phyloP scores from a whole-genome alignment of 257 asterid species.

The Craterostigma plantagineum region DNA sequence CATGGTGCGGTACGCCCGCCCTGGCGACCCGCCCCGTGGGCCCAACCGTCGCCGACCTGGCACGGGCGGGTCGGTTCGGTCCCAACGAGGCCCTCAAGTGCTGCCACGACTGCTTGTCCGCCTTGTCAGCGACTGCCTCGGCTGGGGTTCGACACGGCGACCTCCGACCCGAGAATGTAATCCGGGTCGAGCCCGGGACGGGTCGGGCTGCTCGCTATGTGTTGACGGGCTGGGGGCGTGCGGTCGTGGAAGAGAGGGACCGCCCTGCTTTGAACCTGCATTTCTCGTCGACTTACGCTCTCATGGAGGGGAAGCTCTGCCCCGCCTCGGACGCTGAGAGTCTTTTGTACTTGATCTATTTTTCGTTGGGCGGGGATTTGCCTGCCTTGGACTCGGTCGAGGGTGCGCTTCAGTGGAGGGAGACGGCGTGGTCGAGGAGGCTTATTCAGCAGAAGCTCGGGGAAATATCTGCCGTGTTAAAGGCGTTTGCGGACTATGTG shows the following conservation, averaged over 20 bases:
- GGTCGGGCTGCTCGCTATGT: conserved; percentile 33
- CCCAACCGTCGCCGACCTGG: conserved; percentile 55
- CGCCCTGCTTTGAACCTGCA: conserved; percentile 85
- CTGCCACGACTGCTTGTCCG: conserved; percentile 86
- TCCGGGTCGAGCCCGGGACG: conserved; percentile 35
- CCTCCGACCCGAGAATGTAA: conserved; percentile 72
- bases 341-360: conserved; percentile 70
- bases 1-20: conserved; percentile 82
- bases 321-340: conserved; percentile 97
- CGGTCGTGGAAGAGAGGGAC: conserved; percentile 83
- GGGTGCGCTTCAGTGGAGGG: conserved; percentile 95
- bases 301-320: conserved; percentile 84
- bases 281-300: conserved; percentile 88
- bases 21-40: conserved; percentile 80
- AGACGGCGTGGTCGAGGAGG: conserved; percentile 86
- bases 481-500: conserved; percentile 95
- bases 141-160: conserved; percentile 93
- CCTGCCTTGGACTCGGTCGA: conserved; percentile 89
- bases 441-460: conserved; percentile 89
- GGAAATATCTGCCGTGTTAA: conserved; percentile 77
- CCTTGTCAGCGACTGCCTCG: conserved; percentile 48
- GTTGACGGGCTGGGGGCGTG: conserved; percentile 95
- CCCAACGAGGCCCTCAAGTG: conserved; percentile 62
- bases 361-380: conserved; percentile 50
- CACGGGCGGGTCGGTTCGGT: conserved; percentile 46